phyloP scores from a whole-genome alignment of 2,329 filamentous ascomycete genomes.

The Tolypocladium guangdongense region DNA sequence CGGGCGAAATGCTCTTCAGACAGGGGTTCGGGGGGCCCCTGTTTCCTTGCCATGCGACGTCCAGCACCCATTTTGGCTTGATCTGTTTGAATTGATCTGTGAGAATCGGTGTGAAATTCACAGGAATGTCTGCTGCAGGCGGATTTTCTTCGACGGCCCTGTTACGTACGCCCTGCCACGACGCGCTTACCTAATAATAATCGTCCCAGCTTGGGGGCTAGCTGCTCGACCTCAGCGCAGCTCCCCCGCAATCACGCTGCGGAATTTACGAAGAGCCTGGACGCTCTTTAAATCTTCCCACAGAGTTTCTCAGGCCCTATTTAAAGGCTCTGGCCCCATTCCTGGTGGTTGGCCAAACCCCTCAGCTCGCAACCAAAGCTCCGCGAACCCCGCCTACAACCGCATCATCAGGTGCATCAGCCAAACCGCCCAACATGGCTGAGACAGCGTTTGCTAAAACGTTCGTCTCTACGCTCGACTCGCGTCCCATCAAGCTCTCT shows the following conservation, averaged over 20 bases:
- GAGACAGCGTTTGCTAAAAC: slow-evolving; percentile 76
- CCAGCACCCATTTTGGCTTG: slow-evolving; percentile 66
- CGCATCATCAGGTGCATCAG: background rate
- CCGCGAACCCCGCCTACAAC: background rate
- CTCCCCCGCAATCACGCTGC: background rate
- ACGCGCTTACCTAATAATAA: background rate
- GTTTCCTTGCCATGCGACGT: slow-evolving; percentile 82
- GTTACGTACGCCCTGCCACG: slow-evolving; percentile 2
- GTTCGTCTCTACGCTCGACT: slow-evolving; percentile 72
- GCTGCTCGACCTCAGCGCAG: background rate
- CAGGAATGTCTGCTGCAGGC: background rate
- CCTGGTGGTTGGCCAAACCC: no score
- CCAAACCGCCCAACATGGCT: slow-evolving; percentile 42
- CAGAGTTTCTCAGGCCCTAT: background rate
- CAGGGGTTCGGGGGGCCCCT: slow-evolving; percentile 73
- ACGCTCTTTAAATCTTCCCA: background rate
- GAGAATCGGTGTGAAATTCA: background rate
- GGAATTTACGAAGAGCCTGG: background rate
- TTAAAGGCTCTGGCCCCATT: background rate
- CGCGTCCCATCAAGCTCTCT: slow-evolving; percentile 69
- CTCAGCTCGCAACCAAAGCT: background rate
- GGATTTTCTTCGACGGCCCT: slow-evolving; percentile 16
- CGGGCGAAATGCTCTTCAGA: slow-evolving; percentile 71
- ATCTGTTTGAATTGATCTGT: slow-evolving; percentile 5
- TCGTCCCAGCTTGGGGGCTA: no score